phyloP scores from a whole-genome alignment of 495 filamentous ascomycete species.

The Aeminium ludgeri region DNA sequence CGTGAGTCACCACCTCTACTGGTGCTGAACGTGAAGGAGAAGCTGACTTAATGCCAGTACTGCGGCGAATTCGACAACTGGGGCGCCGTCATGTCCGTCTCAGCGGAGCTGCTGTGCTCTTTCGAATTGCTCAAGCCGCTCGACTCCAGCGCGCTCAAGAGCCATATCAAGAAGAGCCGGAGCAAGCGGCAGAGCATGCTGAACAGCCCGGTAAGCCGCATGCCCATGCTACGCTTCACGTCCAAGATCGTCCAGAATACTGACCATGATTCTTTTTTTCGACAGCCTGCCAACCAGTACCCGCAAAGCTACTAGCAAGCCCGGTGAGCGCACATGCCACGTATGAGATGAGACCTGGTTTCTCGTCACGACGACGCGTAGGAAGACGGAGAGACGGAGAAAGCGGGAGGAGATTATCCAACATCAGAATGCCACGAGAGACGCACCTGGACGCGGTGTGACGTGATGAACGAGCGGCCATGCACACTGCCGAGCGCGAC shows the following conservation, averaged over 20 bases:
- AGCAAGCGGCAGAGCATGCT: slow-evolving; percentile 83
- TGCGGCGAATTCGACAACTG: slow-evolving; percentile 99
- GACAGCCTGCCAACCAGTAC: slow-evolving; percentile 19
- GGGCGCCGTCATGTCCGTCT: slow-evolving; percentile 98
- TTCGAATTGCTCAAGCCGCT: slow-evolving; percentile 94
- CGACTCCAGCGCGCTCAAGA: slow-evolving; percentile 93
- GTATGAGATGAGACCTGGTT: no score
- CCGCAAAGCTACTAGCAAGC: slow-evolving; percentile 21
- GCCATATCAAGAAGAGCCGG: slow-evolving; percentile 94
- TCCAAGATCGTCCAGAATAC: no score
- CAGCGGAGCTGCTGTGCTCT: slow-evolving; percentile 79
- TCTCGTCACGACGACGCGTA: no score
- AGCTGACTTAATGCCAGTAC: slow-evolving; percentile 42
- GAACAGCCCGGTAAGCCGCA: slow-evolving; percentile 61
- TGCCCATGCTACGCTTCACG: not conserved
- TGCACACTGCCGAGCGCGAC: no score
- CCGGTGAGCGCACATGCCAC: no score
- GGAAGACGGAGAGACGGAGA: no score
- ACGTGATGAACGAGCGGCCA: no score
- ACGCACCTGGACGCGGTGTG: no score
- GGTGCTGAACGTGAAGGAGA: slow-evolving; percentile 4
- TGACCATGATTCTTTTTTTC: slow-evolving; percentile 4
- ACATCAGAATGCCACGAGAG: not conserved
- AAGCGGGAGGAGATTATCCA: not conserved
- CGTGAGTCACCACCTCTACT: slow-evolving; percentile 36